phyloP scores from a whole-genome alignment of 1,284 basidiomycete genomes.

The Cerioporus squamosus region DNA sequence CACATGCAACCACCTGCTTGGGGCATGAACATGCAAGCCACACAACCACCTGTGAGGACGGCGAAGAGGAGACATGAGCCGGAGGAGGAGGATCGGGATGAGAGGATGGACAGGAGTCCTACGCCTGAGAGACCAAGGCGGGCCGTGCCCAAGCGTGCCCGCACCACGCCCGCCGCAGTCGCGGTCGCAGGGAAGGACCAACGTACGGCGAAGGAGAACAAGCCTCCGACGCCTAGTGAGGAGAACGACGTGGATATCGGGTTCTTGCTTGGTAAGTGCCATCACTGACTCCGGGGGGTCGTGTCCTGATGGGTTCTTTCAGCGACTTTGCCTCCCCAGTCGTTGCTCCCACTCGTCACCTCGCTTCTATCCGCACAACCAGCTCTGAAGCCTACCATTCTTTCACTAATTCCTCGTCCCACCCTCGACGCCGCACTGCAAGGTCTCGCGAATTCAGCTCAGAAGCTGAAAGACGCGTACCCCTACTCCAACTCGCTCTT shows the following conservation, averaged over 20 bases:
- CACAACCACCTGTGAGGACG: constrained; percentile 42
- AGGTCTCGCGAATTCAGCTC: constrained; percentile 67
- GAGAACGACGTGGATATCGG: constrained; percentile 74
- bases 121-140: constrained; percentile 76
- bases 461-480: constrained; percentile 77
- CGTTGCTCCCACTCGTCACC: constrained; percentile 70
- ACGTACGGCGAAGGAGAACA: constrained; percentile 45
- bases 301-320: constrained; percentile 18
- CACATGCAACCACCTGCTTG: constrained; percentile 24
- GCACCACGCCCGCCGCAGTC: constrained; percentile 42
- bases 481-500: constrained; percentile 68
- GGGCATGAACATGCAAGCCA: constrained; percentile 20
- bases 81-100: constrained; percentile 59
- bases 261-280: constrained; percentile 69
- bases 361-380: constrained; percentile 69
- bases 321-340: constrained; percentile 77
- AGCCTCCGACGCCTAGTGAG: constrained; percentile 44
- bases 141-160: constrained; percentile 67
- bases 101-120: constrained; percentile 80
- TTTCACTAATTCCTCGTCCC: constrained; percentile 79
- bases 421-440: constrained; percentile 73
- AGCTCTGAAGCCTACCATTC: constrained; percentile 64
- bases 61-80: constrained; percentile 68
- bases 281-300: neutral
- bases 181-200: constrained; percentile 27